Evolutionary conservation across 78 protist species (phyloP).

Genomic region (Pirum gemmata): DNA sequence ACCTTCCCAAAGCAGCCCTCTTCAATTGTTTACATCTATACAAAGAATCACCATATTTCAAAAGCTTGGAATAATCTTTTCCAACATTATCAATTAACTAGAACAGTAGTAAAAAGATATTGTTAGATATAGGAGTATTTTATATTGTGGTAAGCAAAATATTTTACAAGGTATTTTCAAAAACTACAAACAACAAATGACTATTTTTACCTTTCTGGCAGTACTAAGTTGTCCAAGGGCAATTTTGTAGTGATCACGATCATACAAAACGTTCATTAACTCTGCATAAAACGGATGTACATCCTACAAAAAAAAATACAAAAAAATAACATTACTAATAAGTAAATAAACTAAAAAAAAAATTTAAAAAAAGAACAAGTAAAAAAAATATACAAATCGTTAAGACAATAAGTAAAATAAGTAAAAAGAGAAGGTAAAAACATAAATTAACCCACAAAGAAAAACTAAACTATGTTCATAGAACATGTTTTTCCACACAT

Average conservation of each 20-base stretch:
- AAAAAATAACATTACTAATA: not conserved
- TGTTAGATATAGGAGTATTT: no score
- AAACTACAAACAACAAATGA: no score
- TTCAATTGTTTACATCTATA: slow-evolving; percentile 98
- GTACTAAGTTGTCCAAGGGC: slow-evolving; percentile 93
- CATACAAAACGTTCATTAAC: slow-evolving; percentile 95
- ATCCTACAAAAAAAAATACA: slow-evolving; percentile 56
- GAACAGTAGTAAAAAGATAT: no score
- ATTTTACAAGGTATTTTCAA: no score
- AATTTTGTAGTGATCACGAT: slow-evolving; percentile 96
- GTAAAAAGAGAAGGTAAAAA: not conserved
- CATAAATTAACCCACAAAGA: not conserved
- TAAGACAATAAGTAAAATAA: not conserved
- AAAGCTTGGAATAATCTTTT: slow-evolving; percentile 86
- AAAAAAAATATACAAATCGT: not conserved
- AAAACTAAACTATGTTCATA: not conserved
- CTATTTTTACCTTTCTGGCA: slow-evolving; percentile 45
- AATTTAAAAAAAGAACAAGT: not conserved
- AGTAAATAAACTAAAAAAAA: not conserved
- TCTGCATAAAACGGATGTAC: slow-evolving; percentile 99
- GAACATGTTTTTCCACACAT: no score
- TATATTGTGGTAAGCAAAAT: no score
- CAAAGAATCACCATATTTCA: slow-evolving; percentile 97
- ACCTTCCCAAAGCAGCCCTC: slow-evolving; percentile 98
- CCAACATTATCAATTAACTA: slow-evolving; percentile 70